These are phyloP conservation scores for Mortierella sp. DNA, from an alignment of 371 early-diverging fungal species.

Conservation along the genomic window DNA sequence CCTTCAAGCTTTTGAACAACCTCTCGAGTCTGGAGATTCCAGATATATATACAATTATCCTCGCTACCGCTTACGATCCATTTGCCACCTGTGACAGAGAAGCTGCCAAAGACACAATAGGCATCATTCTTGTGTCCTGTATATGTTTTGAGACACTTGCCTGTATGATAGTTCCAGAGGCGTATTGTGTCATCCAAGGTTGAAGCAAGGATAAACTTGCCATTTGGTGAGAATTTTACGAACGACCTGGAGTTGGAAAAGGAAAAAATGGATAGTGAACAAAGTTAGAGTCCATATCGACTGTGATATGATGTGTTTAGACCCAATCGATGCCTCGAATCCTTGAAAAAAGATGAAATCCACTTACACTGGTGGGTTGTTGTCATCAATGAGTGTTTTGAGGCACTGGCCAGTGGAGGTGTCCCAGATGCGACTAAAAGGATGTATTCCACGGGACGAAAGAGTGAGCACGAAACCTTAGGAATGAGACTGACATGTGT, in stretches of 20 bases:
- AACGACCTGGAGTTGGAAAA: constrained; percentile 75
- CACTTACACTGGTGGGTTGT: constrained; percentile 91
- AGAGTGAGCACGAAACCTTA: neutral
- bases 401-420: constrained; percentile 95
- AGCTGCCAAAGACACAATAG: constrained; percentile 94
- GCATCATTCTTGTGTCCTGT: constrained; percentile 91
- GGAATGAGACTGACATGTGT: too few species aligned
- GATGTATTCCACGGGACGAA: neutral
- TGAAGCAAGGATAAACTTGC: constrained; percentile 96
- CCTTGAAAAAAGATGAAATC: too few species aligned
- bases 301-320: too few species aligned
- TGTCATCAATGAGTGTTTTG: constrained; percentile 94
- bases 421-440: constrained; percentile 95
- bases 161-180: constrained; percentile 94
- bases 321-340: too few species aligned
- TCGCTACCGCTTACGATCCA: constrained; percentile 98
- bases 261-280: neutral
- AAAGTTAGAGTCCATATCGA: too few species aligned
- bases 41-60: constrained; percentile 92
- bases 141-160: constrained; percentile 95
- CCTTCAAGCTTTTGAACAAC: constrained; percentile 94
- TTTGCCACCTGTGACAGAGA: constrained; percentile 94
- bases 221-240: constrained; percentile 98
- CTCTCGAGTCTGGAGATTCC: constrained; percentile 96
- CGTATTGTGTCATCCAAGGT: constrained; percentile 94